Percentiles rank a stretch among this genome's conserved stretches.
Evolutionary conservation across 768 basidiomycete species (phyloP).

Genomic region (Heimioporus sp.): DNA sequence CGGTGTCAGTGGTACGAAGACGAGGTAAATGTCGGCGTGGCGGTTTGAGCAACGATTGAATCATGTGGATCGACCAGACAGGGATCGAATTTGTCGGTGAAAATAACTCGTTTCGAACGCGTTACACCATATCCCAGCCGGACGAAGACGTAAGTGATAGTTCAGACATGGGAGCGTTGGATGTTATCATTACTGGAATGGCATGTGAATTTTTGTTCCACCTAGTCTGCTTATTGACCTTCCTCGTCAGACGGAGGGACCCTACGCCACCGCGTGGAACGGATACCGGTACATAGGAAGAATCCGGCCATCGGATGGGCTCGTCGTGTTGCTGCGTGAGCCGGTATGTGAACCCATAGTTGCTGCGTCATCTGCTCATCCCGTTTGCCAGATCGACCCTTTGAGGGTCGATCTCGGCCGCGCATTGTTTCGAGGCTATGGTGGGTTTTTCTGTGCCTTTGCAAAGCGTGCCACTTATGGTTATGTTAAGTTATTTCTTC

Average conservation of each 20-base stretch:
- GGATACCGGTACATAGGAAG: constrained; percentile 54
- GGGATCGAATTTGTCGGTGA: constrained; percentile 33
- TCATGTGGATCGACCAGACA: constrained; percentile 9
- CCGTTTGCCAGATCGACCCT: constrained; percentile 19
- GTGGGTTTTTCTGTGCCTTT: constrained; percentile 24
- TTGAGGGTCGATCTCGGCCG: constrained; percentile 32
- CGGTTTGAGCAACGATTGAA: neutral
- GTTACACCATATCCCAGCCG: constrained; percentile 36
- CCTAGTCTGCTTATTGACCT: neutral
- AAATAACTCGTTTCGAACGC: constrained; percentile 34
- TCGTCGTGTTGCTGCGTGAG: constrained; percentile 52
- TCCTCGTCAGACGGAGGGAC: constrained; percentile 42
- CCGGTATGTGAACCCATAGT: constrained; percentile 37
- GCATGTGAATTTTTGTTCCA: constrained; percentile 30
- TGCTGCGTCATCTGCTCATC: neutral
- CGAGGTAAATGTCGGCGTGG: constrained; percentile 18
- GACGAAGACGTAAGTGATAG: constrained; percentile 12
- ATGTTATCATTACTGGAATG: constrained; percentile 54
- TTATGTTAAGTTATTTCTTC: constrained; percentile 43
- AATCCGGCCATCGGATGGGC: constrained; percentile 56
- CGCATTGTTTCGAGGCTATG: constrained; percentile 47
- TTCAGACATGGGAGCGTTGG: constrained; percentile 27
- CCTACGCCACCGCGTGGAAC: constrained; percentile 54
- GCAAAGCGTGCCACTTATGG: constrained; percentile 6
- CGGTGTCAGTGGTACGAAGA: constrained; percentile 34